Base-by-base conservation (phyloP, 2,329 filamentous ascomycete genomes). In the Fusarium euwallaceae region DNA sequence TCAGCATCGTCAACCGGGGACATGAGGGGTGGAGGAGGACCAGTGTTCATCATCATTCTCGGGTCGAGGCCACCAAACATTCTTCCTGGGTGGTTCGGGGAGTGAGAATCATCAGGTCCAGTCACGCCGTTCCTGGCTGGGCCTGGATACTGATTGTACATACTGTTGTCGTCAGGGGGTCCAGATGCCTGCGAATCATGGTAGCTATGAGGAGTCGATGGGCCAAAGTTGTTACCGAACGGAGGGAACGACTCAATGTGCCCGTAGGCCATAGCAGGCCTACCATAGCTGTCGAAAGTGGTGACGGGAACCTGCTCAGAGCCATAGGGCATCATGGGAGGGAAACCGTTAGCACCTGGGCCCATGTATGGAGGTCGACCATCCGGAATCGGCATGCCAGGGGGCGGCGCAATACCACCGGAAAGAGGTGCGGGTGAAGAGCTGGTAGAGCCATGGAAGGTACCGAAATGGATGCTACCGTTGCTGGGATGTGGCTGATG, bases 131-230 rank as follows among this genome's bases (percentile, higher is more conserved):
- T 88, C n/a, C 83, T 82, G 48, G 80, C 82, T 29, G 83, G 83
- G 29, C 80, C 82, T 32, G 82, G 78, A 45, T 83, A 85, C 69
- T 85, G 86, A 29, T 81, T 82, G 63, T 82, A 83, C 64, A 84
- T 79, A 66, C 82, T 83, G 34, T 82, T 84, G 14, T 88, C 86
- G 43, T 86, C 87, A 17, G 82, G 84, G 51, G 86, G 85, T 6
- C 82, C 84, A 2, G 90, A 90, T 39, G 88, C 86, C 70, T 91
- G 90, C 3, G 90, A 92, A 39, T 87, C 90, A 65, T 91, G 90
- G 76, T 90, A 90, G 80, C 89, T 92, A 71, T 89, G 89, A 5
- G 89, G 88, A 2, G 89, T 90, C 1, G 87, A 86, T 2, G 89
- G 88, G 4, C 87, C 87, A 77, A 88, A 88, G 73, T 82, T 83